These are phyloP conservation scores for Bimuria novae-zelandiae DNA, from an alignment of 2,329 filamentous ascomycete species.

Conservation along the genomic window DNA sequence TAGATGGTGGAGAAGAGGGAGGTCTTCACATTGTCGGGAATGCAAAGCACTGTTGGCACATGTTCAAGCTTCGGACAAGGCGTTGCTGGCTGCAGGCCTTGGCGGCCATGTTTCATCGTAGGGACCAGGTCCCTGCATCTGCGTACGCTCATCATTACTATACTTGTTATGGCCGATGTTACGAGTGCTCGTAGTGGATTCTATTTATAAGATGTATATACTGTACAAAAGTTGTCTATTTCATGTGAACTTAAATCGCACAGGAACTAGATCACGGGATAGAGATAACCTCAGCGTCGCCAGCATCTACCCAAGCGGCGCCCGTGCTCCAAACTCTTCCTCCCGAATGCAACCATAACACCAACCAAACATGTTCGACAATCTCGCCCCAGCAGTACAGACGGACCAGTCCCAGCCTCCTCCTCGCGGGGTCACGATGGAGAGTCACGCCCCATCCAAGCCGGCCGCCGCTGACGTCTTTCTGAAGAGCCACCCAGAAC, in stretches of 20 bases:
- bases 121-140: slow-evolving; percentile 4
- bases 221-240: neutral
- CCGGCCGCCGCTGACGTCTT: slow-evolving; percentile 62
- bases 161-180: neutral
- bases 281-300: slow-evolving; percentile 60
- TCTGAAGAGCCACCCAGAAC: slow-evolving; percentile 66
- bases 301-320: slow-evolving; percentile 69
- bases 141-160: neutral
- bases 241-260: neutral
- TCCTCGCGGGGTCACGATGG: slow-evolving; percentile 38
- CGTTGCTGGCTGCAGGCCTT: slow-evolving; percentile 1
- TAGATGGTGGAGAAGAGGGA: neutral
- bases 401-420: slow-evolving; percentile 54
- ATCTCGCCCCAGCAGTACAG: slow-evolving; percentile 81
- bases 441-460: slow-evolving; percentile 72
- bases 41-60: neutral
- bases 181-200: neutral
- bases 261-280: slow-evolving; percentile 44
- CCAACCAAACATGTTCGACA: slow-evolving; percentile 72
- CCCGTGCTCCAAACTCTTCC: slow-evolving; percentile 63
- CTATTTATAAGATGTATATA: neutral
- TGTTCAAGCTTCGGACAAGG: neutral
- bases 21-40: slow-evolving; percentile 18
- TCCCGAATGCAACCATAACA: slow-evolving; percentile 74
- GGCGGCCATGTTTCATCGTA: neutral